Evolutionary conservation across 768 basidiomycete species (phyloP).

Genomic region (Leccinum ochraceum): DNA sequence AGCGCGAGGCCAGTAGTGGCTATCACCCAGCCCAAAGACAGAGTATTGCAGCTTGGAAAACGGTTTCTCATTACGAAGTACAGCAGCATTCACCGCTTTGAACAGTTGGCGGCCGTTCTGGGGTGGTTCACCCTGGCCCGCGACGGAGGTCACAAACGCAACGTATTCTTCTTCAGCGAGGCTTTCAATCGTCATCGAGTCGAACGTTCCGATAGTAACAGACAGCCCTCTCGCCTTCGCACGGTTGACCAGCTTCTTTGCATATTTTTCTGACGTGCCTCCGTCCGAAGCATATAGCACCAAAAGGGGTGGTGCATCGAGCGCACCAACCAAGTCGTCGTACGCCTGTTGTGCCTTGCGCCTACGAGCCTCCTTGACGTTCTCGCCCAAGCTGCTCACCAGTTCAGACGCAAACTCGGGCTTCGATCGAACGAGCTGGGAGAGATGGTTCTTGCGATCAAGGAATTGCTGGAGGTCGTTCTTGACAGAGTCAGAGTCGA

Average conservation of each 20-base stretch:
- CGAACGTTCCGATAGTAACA: conserved; percentile 72
- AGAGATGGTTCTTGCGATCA: conserved; percentile 94
- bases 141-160: conserved; percentile 85
- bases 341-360: conserved; percentile 82
- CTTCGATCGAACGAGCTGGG: conserved; percentile 81
- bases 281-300: conserved; percentile 96
- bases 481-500: conserved; percentile 94
- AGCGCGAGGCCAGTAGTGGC: conserved; percentile 97
- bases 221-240: conserved; percentile 85
- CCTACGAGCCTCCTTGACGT: conserved; percentile 79
- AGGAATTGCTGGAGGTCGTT: conserved; percentile 92
- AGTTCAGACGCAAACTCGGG: conserved; percentile 82
- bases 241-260: conserved; percentile 81
- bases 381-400: conserved; percentile 82
- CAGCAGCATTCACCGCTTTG: conserved; percentile 77
- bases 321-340: conserved; percentile 74
- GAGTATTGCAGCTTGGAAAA: conserved; percentile 69
- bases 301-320: conserved; percentile 87
- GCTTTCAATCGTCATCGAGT: conserved; percentile 75
- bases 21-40: conserved; percentile 97
- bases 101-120: conserved; percentile 92
- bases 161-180: conserved; percentile 76
- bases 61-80: conserved; percentile 48
- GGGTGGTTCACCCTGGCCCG: conserved; percentile 97
- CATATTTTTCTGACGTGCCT: conserved; percentile 94